Base-by-base conservation (phyloP, 805 yeast genomes). In the Ascoidea rubescens region DNA sequence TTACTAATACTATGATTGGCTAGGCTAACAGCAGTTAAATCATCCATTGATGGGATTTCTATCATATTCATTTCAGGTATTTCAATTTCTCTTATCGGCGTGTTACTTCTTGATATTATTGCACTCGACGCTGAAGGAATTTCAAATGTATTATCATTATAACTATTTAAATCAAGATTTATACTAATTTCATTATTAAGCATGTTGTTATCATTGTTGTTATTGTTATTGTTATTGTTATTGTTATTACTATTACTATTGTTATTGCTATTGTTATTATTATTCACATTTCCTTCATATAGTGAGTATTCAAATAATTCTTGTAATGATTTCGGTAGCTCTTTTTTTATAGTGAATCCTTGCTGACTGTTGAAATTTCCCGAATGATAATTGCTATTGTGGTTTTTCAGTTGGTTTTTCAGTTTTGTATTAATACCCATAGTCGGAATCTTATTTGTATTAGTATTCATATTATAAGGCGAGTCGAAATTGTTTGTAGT, bases 11-110 rank as follows among this genome's bases (percentile, higher is more conserved):
- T 21, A 21, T 21, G 28, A 21, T 21, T 21, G 28, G 28, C 28
- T 21, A 21, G 3, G 3, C 28, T 21, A 21, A 21, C 33, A 33
- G 44, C 51, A 17, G 58, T 64, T 47, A 68, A 59, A 1, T 69
- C 71, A 52, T 77, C 82, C 75, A 82, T 78, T 56, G 74, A 79
- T 4, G 91, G 91, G 46, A 84, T 85, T 62, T 84, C 90, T 54
- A 76, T 77, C 54, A 76, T 76, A 21, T 21, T 21, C 32, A 75
- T 76, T 2, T 83, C 71, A 1, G 87, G 84, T 0, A 84, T 76
- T 7, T 77, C 73, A 16, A 70, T 69, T 45, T 78, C 62, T 5
- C 70, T 67, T n/a, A 57, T 55, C 0, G 59, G 49, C 31, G 60
- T 61, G 46, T 46, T 58, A 47, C 46, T 43, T 14, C 43, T 8